Evolutionary conservation across 345 rosid species (phyloP), one percentile per base, ranked within the genome.

Genomic region (Alliaria petiolata): DNA sequence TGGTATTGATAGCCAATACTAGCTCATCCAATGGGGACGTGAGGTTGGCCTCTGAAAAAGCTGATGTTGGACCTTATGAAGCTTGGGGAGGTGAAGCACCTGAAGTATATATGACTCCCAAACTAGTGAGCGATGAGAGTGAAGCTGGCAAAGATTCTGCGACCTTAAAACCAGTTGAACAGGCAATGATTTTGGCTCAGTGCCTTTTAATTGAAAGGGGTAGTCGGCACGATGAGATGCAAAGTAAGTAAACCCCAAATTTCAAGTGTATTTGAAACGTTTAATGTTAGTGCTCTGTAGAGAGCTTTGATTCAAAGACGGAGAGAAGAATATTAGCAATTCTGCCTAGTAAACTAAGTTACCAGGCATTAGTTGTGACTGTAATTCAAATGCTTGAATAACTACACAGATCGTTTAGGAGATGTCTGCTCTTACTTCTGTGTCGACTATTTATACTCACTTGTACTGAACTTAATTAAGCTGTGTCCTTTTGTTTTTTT

Each of bases 151-250:
- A 50, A 55, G 77, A 66, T 17, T 54, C 38, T 35, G 67, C 49
- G 22, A 60, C 81, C 76, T 75, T 89, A 72, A 85, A 81, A 61
- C 76, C 87, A 67, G 76, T 78, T 36, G 96, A 95, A 79, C 95
- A 89, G 74, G 92, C 96, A 65, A 80, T 89, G 73, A 62, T 87
- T 76, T 73, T 95, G 79, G 89, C 89, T 16, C 79, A 74, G 53
- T 91, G 99, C 82, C 88, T 95, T 76, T 53, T 95, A 20, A 85
- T 95, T 71, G 96, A 95, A 80, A 86, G 79, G 80, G 83, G 89
- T 76, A 75, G 84, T 66, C 90, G 90, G 31, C 84, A 85, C 19
- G 99, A 87, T 85, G 97, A 88, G 73, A 78, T 88, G 83, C 99
- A 89, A 84, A 83, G 99, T 89, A 81, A 85, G 95, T 79, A 8